phyloP scores from a whole-genome alignment of 257 asterid genomes.

The Penstemon davidsonii region DNA sequence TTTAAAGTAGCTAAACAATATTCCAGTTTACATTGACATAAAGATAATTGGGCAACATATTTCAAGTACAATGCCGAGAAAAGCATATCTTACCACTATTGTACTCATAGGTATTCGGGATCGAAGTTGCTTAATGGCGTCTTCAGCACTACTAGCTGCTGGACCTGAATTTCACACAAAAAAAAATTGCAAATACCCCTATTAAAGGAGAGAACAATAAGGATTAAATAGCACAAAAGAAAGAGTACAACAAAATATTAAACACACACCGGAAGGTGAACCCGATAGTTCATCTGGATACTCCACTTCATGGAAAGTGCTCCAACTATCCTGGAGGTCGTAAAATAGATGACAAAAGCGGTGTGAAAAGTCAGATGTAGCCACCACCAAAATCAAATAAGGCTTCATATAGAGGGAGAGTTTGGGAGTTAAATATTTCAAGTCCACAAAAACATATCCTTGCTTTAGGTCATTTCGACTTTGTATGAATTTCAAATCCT shows the following conservation, averaged over 20 bases:
- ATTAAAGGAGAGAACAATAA: neutral
- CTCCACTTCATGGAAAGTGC: slow-evolving; percentile 30
- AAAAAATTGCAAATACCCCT: slow-evolving; percentile 6
- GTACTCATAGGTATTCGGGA: slow-evolving; percentile 77
- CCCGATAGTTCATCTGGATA: slow-evolving; percentile 32
- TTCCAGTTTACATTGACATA: slow-evolving; percentile 6
- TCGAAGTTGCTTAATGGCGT: slow-evolving; percentile 78
- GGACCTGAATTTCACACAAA: slow-evolving; percentile 38
- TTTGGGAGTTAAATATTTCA: too few relatives aligned
- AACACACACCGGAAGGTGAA: slow-evolving; percentile 46
- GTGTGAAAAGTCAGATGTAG: neutral
- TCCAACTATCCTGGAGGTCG: slow-evolving; percentile 64
- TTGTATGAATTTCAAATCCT: too few relatives aligned
- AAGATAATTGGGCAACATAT: neutral
- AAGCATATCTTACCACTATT: slow-evolving; percentile 55
- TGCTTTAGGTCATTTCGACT: too few relatives aligned
- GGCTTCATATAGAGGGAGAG: too few relatives aligned
- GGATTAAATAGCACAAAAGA: neutral
- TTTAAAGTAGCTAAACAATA: neutral
- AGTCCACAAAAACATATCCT: too few relatives aligned
- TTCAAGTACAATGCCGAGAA: slow-evolving; percentile 4
- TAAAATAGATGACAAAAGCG: neutral
- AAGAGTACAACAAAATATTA: slow-evolving; percentile 16
- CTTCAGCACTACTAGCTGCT: slow-evolving; percentile 66
- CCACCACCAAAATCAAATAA: slow-evolving; percentile 10